Evolutionary conservation across 441 rosid genomes (phyloP), one percentile per base, ranked within the genome.

Genomic region (Adansonia rubrostipa): DNA sequence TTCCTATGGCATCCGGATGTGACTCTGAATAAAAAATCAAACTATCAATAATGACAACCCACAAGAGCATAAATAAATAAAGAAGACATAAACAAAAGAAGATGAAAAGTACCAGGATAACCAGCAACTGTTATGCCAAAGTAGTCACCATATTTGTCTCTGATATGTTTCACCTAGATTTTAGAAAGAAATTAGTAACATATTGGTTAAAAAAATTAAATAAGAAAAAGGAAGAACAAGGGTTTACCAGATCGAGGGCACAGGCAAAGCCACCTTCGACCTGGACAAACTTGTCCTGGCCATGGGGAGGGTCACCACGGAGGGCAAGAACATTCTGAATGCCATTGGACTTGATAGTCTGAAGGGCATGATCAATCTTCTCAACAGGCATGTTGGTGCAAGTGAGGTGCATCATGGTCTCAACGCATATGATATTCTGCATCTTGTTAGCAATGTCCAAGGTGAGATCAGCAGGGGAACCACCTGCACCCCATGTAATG

Each of bases 341-440:
- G 0, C 98, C 99, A 73, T 93, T 92, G 36, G 95, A 89, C 82
- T 96, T 91, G 80, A 96, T 88, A 4, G 93, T 84, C 36, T 85
- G 64, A 63, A 96, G 96, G 6, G 99, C 98, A 63, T 93, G 95
- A 24, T 96, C 98, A 71, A 96, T 94, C 92, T 92, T 90, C 83
- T 94, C 95, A 0, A 96, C 86, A 1, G 98, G 99, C 99, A 96
- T 96, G 80, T 96, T 96, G 40, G 98, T 94, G 75, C 99, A 96
- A 54, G 99, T 94, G 62, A 96, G 95, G 74, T 96, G 99, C 99
- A 97, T 96, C 99, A 96, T 94, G n/a, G 95, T 87, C 91, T 96
- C 98, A 0, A 96, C 98, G 78, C 99, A 96, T 80, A 96, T 78
- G 45, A 89, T 89, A 84, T 94, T 96, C 90, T 96, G 99, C 99